These are phyloP conservation scores for Mimosa pudica DNA, from an alignment of 306 rosid species.

Conservation along the genomic window DNA sequence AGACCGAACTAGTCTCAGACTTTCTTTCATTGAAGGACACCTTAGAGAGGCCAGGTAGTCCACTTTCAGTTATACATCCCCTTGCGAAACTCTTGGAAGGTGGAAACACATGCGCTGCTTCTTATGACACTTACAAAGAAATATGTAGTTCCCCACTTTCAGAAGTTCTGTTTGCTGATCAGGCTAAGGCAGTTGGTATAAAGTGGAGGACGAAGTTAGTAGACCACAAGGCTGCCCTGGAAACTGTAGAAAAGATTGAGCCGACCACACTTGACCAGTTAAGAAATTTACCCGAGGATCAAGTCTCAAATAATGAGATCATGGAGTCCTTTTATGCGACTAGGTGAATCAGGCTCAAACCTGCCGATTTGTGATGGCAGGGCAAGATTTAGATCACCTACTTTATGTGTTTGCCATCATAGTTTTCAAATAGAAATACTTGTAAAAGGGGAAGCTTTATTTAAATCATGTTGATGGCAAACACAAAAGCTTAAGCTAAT, in stretches of 20 bases:
- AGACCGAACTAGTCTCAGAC: constrained; percentile 57
- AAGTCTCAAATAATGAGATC: constrained; percentile 34
- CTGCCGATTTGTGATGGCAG: constrained; percentile 41
- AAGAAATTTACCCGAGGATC: constrained; percentile 11
- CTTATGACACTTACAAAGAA: constrained; percentile 72
- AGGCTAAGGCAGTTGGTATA: constrained; percentile 67
- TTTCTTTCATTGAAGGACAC: constrained; percentile 70
- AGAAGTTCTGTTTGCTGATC: constrained; percentile 66
- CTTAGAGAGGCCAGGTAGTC: constrained; percentile 62
- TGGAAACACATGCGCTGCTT: constrained; percentile 67
- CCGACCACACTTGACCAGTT: constrained; percentile 34
- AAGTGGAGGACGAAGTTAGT: constrained; percentile 53
- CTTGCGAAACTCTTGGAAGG: constrained; percentile 68
- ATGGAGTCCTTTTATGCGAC: constrained; percentile 50
- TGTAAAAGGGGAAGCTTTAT: background rate
- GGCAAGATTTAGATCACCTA: background rate
- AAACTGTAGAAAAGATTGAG: constrained; percentile 16
- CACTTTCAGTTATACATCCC: constrained; percentile 72
- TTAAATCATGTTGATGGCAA: background rate
- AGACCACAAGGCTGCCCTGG: constrained; percentile 36
- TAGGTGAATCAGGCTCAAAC: constrained; percentile 33
- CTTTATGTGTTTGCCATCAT: background rate
- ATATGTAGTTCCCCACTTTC: constrained; percentile 71
- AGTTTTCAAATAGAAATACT: background rate
- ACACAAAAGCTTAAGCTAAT: background rate